Base-by-base conservation (phyloP, 495 filamentous ascomycete genomes). In the Daldinia concentrica region DNA sequence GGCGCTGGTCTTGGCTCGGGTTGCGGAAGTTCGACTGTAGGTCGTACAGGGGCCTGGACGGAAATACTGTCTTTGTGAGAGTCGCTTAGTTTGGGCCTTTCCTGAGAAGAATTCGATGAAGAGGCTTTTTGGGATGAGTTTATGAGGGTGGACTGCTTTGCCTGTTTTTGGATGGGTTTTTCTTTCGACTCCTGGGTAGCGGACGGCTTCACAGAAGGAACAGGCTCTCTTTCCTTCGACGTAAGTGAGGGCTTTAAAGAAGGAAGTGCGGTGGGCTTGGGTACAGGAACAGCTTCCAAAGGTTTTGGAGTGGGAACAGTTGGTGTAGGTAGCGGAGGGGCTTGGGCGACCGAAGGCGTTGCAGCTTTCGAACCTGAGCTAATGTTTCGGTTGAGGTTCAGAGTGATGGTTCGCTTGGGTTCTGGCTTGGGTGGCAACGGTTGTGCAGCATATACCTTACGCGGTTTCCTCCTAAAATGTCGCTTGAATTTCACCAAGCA, bases 401-500 rank as follows among this genome's bases (percentile, higher is more conserved):
- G 58, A 14, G 71, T 74, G 34, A 78, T 76, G 6, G 68, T 78
- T 54, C 76, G 77, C 62, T 74, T 82, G 30, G 74, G 58, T 37
- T 79, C 79, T 19, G 72, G 72, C 58, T 66, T 71, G 11, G 64
- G 73, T 8, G 74, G 54, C 9, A 64, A 72, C 11, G 64, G 64
- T 34, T 45, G 34, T 24, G 54, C 48, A 19, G 68, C 27, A n/a
- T 72, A 67, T 62, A 65, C 68, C 32, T 72, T 68, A 15, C 73
- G 74, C 22, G 81, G 74, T 32, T 71, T 64, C 1, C 76, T 82
- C 41, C 81, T 79, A 51, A 66, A 79, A 24, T 71, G 57, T 12
- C 69, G 74, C 1, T 64, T 72, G 55, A 84, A 84, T 9, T 60
- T 72, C 14, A 84, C 24, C 4, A 79, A 37, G 26, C 72, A 77